A percentile compares a stretch with the other conserved stretches of the same genome.
phyloP scores from a whole-genome alignment of 441 rosid species.

The Flueggea neowawraea region DNA sequence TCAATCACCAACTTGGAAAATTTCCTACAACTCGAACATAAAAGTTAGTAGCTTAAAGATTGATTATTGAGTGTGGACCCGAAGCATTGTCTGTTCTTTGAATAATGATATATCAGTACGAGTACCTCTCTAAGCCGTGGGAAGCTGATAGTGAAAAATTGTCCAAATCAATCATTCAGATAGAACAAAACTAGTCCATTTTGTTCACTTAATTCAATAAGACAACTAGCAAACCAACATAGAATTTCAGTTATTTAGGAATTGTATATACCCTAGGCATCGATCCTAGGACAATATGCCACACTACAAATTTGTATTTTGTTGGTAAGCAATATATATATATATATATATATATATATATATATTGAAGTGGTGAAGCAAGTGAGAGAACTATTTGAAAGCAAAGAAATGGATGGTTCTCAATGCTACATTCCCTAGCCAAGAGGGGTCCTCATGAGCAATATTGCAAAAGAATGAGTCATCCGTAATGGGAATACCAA shows the following conservation, averaged over 20 bases:
- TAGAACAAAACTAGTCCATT: no score
- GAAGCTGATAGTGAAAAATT: neutral
- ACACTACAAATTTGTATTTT: no score
- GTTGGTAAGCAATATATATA: no score
- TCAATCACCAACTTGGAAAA: slow-evolving; percentile 6
- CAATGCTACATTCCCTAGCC: slow-evolving; percentile 16
- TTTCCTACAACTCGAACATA: neutral
- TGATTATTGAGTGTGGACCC: slow-evolving; percentile 11
- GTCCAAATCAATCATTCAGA: slow-evolving; percentile 25
- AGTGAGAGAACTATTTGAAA: slow-evolving; percentile 20
- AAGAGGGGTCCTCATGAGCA: slow-evolving; percentile 16
- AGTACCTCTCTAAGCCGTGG: slow-evolving; percentile 6
- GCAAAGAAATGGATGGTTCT: slow-evolving; percentile 30
- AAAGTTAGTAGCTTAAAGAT: no score
- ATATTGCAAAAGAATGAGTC: neutral
- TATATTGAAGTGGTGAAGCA: no score
- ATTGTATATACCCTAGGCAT: neutral
- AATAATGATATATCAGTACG: neutral
- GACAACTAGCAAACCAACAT: neutral
- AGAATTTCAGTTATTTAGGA: neutral
- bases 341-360: neutral
- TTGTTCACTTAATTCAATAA: slow-evolving; percentile 8
- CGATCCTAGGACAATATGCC: neutral
- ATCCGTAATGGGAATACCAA: slow-evolving; percentile 26
- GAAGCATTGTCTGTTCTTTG: slow-evolving; percentile 3